Base-by-base conservation (phyloP, 805 yeast genomes). In the Debaryomyces tyrocola region DNA sequence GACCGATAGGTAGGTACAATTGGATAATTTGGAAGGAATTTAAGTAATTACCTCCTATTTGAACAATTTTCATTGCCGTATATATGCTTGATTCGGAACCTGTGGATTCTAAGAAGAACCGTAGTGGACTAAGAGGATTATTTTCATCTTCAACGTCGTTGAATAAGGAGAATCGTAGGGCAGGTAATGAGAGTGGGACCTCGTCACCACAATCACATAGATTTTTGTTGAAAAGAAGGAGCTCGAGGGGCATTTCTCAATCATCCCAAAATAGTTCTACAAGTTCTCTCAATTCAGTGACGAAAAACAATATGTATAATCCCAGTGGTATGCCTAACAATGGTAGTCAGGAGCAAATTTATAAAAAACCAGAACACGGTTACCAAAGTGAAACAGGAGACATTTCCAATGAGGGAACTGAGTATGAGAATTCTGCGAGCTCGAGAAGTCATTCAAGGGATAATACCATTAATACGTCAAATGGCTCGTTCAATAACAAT, bases 241-340 rank as follows among this genome's bases (percentile, higher is more conserved):
- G 54, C 41, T 59, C 67, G 9, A 51, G 56, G 27, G 50, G 48
- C 27, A 24, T 24, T 24, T 54, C 64, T 20, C 44, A 62, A 24
- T 57, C 66, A 33, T 63, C 69, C 8, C 64, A 55, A 37, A 54
- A 63, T 18, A 59, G 66, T 28, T 39, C 34, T 31, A 31, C 53
- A n/a, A 50, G 54, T 35, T 57, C 66, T 6, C 20, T 54, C 24
- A 53, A 52, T 38, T 59, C 62, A 4, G 17, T 51, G 12, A 38
- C 42, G 37, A 43, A 39, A 20, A 9, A 31, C 8, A 31, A 31
- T 14, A 31, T 24, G 27, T 24, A 24, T 24, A 24, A 24, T 9
- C 10, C 27, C 27, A 17, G 18, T 17, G 27, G 27, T 5, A 7
- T 9, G 10, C 7, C 27, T 7, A 24, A 24, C 27, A 24, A 24